Base-by-base conservation (phyloP, 441 rosid genomes). In the Corymbia citriodora region DNA sequence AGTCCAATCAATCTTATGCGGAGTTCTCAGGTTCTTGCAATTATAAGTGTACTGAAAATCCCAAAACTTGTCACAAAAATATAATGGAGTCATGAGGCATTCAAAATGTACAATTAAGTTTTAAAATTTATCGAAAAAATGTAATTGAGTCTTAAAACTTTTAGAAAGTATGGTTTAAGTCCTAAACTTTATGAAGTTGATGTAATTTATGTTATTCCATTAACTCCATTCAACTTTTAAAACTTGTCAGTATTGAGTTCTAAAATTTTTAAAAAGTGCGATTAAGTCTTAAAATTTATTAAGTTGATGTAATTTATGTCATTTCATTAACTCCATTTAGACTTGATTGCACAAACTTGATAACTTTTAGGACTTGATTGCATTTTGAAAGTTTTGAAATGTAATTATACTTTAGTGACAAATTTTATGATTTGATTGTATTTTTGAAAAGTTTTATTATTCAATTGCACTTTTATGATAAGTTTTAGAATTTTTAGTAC, bases 181-280 rank as follows among this genome's bases (percentile, higher is more conserved):
- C 6, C 6, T 40, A 40, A 5, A 40, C 4, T 40, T 40, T 40
- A 40, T 40, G 45, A 40, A 40, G 45, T 40, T 40, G 45, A 40
- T 40, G 45, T 40, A 40, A 40, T 40, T 6, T 40, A 40, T 40
- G 45, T 40, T 6, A 40, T 40, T 40, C 45, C 45, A 40, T 40
- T 40, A 40, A 40, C 6, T 40, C 45, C 45, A 6, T 40, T 40
- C 13, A 23, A 57, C 23, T 23, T 2, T 57, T 23, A 57, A 57
- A 57, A 57, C 4, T 57, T 3, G 0, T 23, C 2, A 21, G 12
- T 0, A 55, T 1, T 10, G 0, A 57, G 23, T 0, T 8, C 3
- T 23, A 57, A 10, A 0, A 23, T 0, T 23, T 1, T 23, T 1
- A 23, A 57, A 23, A 57, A 23, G 23, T 0, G 1, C 23, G 63